Base-by-base conservation (phyloP, 768 basidiomycete genomes). In the Leccinum incarnatum region DNA sequence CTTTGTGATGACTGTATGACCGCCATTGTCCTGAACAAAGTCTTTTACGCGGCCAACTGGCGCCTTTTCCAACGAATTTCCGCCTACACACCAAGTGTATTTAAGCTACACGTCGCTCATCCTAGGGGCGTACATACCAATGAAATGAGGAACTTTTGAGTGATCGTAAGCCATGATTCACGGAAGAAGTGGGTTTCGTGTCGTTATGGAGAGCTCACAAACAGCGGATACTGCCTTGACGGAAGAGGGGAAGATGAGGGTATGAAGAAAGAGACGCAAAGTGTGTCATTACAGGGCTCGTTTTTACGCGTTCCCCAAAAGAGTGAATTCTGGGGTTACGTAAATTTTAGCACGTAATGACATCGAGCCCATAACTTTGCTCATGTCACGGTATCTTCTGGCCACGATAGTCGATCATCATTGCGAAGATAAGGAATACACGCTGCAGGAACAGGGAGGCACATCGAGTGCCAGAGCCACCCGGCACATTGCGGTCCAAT, bases 1-100 rank as follows among this genome's bases (percentile, higher is more conserved):
- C 80, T 98, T 98, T 58, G 94, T 97, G 76, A 99, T 98, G 60
- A 98, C 95, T 19, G 97, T 96, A 75, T 99, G 97, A 58, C 97
- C 97, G 10, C 95, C 95, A 72, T 95, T 80, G 51, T 78, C 77
- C 71, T 89, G 88, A 36, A 98, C 95, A 75, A 96, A 99, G 77
- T 98, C 95, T 62, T 86, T 81, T 45, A 99, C 87, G 60, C 81
- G 83, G 55, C 91, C 84, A 27, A 87, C 79, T 27, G 88, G 78
- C 30, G 95, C 95, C 60, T 83, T 88, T 60, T 95, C 92, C 61
- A 99, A 72, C 30, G 91, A 86, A 77, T 98, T 98, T 62, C 93
- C 95, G 69, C 97, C 97, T 98, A 69, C n/a, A 57, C 34, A 34
- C 50, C 51, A 56, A 36, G 34, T 46, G 25, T 21, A 55, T 62